Evolutionary conservation across 176 grass and related monocot species (phyloP), one percentile per base, ranked within the genome.

Genomic region (Aegilops speltoides): DNA sequence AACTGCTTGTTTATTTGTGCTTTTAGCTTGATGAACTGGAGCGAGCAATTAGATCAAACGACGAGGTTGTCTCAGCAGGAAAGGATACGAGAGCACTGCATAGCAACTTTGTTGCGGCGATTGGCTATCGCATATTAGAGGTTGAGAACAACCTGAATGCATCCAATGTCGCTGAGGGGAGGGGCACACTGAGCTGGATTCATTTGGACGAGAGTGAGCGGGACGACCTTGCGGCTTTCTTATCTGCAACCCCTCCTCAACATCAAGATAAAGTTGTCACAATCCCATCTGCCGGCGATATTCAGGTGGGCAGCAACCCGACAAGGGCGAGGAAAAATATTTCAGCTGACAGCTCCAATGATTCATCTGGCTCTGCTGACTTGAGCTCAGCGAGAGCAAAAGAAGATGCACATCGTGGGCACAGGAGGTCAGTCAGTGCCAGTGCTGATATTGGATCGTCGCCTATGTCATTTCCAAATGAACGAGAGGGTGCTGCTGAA

Each of bases 11-110:
- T 80, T 86, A 8, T 68, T 54, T 79, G 5, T 76, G 32, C 26
- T 85, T 77, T 82, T 73, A 98, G 96, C 96, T 96, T 48, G 96
- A 98, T 69, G 96, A 95, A 69, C 79, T 98, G 64, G 90, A 91
- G 45, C 72, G 78, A 19, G 93, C 91, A 26, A 85, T 98, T 7
- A 83, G 85, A 68, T 90, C 84, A 36, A 92, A 88, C n/a, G 89
- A 94, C 16, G 40, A 84, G 13, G 77, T 91, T 48, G 77, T 76
- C 67, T 89, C 50, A 1, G 73, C 89, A 13, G 91, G 91, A 81
- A 93, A 98, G 63, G 93, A 92, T 40, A 95, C 91, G 6, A 88
- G 89, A 84, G 80, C 89, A 26, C 88, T 91, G 70, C 96, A 95
- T 79, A 48, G 74, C 31, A 90, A 92, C 64, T 98, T 98, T 26